Evolutionary conservation across 768 basidiomycete genomes (phyloP).

Genomic region (Lactarius indigo): DNA sequence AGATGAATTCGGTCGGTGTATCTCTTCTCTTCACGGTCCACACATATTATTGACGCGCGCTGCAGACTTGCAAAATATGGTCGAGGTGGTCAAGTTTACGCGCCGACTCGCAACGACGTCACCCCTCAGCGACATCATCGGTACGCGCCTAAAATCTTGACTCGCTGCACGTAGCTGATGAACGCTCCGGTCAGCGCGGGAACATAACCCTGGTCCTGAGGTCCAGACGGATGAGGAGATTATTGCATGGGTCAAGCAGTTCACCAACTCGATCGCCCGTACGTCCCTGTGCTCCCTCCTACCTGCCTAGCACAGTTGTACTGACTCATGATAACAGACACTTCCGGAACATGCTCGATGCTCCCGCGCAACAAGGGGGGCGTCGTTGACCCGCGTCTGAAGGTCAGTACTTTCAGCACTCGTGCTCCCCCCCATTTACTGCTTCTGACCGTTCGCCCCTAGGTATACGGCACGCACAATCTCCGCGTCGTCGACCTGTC

Average conservation of each 20-base stretch:
- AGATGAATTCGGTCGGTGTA: conserved; percentile 31
- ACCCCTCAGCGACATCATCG: conserved; percentile 30
- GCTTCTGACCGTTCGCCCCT: neutral
- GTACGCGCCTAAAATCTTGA: conserved; percentile 12
- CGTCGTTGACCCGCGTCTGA: conserved; percentile 47
- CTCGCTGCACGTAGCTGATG: neutral
- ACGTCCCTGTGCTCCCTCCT: conserved; percentile 28
- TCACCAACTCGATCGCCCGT: conserved; percentile 7
- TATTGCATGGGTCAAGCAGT: conserved; percentile 19
- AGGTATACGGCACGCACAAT: conserved; percentile 58
- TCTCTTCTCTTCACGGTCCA: neutral
- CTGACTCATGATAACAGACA: conserved; percentile 35
- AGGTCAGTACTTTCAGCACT: conserved; percentile 30
- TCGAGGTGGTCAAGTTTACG: conserved; percentile 33
- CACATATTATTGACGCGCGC: neutral
- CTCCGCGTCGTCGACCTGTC: conserved; percentile 56
- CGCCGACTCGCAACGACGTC: conserved; percentile 27
- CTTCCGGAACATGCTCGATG: conserved; percentile 50
- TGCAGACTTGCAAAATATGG: conserved; percentile 31
- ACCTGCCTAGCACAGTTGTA: conserved; percentile 24
- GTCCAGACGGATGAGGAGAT: conserved; percentile 32
- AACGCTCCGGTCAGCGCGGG: conserved; percentile 25
- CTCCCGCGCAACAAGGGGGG: conserved; percentile 48
- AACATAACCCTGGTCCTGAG: conserved; percentile 33
- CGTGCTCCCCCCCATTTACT: neutral